Evolutionary conservation across 2,329 filamentous ascomycete genomes (phyloP).

Genomic region (Monilinia fructicola): DNA sequence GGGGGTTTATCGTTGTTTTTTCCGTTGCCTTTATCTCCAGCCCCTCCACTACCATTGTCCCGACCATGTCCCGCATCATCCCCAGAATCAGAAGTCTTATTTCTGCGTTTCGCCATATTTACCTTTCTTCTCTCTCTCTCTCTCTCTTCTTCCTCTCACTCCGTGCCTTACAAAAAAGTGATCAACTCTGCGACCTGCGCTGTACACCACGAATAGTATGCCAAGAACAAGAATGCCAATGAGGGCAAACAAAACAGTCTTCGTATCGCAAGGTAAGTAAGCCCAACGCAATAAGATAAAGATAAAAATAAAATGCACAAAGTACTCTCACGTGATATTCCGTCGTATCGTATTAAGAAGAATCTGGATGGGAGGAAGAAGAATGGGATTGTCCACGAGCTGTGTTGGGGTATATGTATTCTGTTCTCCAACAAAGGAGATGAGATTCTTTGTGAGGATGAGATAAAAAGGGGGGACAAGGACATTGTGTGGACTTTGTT

Average conservation of each 20-base stretch:
- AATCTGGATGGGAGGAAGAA: neutral
- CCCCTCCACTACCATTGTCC: neutral
- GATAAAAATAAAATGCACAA: neutral
- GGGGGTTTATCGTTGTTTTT: neutral
- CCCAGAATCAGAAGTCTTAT: neutral
- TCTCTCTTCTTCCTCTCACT: neutral
- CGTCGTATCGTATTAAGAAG: neutral
- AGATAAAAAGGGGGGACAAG: neutral
- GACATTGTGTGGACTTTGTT: neutral
- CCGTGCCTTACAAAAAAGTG: neutral
- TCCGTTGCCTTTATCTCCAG: neutral
- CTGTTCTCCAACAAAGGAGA: neutral
- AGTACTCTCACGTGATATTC: neutral
- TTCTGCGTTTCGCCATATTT: neutral
- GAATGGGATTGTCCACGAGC: conserved; percentile 4
- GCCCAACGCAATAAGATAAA: too few species aligned
- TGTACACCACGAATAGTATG: neutral
- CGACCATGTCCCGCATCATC: neutral
- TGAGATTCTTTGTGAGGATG: neutral
- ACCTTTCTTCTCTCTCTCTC: neutral
- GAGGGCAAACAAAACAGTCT: neutral
- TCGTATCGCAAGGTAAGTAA: neutral
- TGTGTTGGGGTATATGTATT: conserved; percentile 9
- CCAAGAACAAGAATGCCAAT: neutral
- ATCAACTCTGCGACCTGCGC: conserved; percentile 5